Percentiles rank a stretch among this genome's conserved stretches.
Conservation (phyloP, 306 rosid species). For the Amphicarpaea edgeworthii region DNA sequence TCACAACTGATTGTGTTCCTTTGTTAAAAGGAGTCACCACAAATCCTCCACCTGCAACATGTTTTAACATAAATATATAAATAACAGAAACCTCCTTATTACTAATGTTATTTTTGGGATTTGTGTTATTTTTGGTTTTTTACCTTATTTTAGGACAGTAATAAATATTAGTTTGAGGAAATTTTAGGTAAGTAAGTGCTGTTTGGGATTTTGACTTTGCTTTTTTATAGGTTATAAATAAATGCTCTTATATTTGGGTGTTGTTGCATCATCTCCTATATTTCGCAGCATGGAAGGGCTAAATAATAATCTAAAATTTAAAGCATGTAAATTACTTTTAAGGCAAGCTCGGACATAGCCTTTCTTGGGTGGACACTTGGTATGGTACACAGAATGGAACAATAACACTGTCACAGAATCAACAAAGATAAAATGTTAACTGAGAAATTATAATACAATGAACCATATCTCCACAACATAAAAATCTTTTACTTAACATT, state of each 20-base stretch:
- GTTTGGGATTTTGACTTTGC: background rate
- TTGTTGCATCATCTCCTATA: background rate
- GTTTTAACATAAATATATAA: background rate
- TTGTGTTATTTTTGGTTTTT: conserved; percentile 10
- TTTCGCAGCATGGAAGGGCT: background rate
- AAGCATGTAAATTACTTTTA: conserved; percentile 90
- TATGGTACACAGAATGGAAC: conserved; percentile 80
- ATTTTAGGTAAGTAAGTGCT: too few relatives aligned
- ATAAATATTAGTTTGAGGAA: conserved; percentile 17
- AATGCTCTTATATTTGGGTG: background rate
- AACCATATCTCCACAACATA: conserved; percentile 17
- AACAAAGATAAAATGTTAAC: conserved; percentile 40
- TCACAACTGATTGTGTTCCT: conserved; percentile 78
- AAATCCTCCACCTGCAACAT: conserved; percentile 84
- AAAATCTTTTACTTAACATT: conserved; percentile 26
- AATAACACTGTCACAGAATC: conserved; percentile 69
- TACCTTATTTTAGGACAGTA: conserved; percentile 11
- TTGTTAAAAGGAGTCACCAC: conserved; percentile 78
- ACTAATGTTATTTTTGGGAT: background rate
- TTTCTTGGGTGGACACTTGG: conserved; percentile 68
- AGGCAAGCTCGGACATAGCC: conserved; percentile 91
- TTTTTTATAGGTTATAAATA: background rate
- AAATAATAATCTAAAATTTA: conserved; percentile 40
- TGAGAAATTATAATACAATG: conserved; percentile 21
- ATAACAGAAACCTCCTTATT: background rate